Evolutionary conservation across 1,284 basidiomycete species (phyloP).

Genomic region (Malassezia restricta): DNA sequence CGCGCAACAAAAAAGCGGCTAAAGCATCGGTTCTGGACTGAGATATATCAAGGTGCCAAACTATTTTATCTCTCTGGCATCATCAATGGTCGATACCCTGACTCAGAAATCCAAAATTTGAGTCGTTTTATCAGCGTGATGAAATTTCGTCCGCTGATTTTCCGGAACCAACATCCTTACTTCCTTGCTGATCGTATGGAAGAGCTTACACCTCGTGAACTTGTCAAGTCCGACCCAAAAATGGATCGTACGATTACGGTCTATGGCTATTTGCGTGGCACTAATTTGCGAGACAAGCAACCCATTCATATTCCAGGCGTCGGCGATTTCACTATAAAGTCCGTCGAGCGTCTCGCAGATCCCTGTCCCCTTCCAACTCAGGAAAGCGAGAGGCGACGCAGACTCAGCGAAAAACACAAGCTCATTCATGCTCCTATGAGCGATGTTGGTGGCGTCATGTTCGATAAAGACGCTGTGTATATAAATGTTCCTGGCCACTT

Average conservation of each 20-base stretch:
- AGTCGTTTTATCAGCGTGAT: conserved; percentile 85
- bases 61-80: conserved; percentile 97
- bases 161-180: conserved; percentile 89
- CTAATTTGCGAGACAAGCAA: conserved; percentile 54
- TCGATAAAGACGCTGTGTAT: conserved; percentile 97
- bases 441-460: conserved; percentile 89
- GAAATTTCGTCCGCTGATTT: conserved; percentile 95
- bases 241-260: conserved; percentile 79
- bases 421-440: conserved; percentile 96
- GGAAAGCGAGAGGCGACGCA: conserved; percentile 81
- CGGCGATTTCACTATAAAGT: conserved; percentile 65
- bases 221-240: conserved; percentile 69
- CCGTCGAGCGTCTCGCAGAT: conserved; percentile 67
- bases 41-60: conserved; percentile 96
- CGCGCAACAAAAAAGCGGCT: conserved; percentile 85
- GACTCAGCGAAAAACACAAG: conserved; percentile 88
- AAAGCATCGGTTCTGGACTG: conserved; percentile 99
- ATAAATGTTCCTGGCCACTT: conserved; percentile 94
- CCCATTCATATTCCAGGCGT: conserved; percentile 85
- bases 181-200: conserved; percentile 90
- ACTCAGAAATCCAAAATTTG: conserved; percentile 88
- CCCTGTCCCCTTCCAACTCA: conserved; percentile 87
- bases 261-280: conserved; percentile 75
- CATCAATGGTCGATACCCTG: conserved; percentile 93
- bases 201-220: conserved; percentile 81